Base-by-base conservation (phyloP, 768 basidiomycete species). In the Boletus speciosus region DNA sequence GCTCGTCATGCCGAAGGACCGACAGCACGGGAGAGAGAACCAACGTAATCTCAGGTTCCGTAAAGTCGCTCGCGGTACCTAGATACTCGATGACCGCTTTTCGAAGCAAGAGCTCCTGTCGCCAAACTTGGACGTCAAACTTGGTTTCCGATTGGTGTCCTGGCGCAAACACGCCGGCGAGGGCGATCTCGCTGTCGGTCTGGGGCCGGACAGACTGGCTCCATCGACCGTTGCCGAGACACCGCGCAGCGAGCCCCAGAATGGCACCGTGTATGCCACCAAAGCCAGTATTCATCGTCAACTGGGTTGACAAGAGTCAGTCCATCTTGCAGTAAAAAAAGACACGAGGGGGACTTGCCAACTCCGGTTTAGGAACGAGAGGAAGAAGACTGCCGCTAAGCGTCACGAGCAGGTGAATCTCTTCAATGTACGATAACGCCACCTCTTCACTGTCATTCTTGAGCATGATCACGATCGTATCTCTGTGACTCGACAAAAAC, bases 211-310 rank as follows among this genome's bases (percentile, higher is more conserved):
- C 76, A 16, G 69, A 73, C 19, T 81, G 74, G 29, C 78, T 77
- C 79, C 83, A 87, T 39, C 74, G 77, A 14, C 80, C 80, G 47
- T 74, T 74, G 6, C 82, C 80, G 19, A 95, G 78, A 62, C 81
- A 84, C 58, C 81, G 80, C 25, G 93, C 85, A 0, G 92, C 84
- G 6, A 97, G 74, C 16, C 80, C 76, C 10, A 94, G 74, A 36
- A 95, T 81, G 1, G 90, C 86, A 2, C 83, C 76, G 63, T 98
- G 95, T 43, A 96, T 80, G 0, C 85, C 83, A 4, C 95, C 95
- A 63, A 92, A 96, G 5, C 90, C 89, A 2, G 90, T 80, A 56
- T 81, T 84, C 23, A 82, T 76, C n/a, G 82, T 79, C 45, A 77
- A 66, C 82, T 84, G 45, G 0, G 7, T 45, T 45, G 7, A 52